Conservation (phyloP, 2,329 filamentous ascomycete genomes). For the Fusarium sp. region DNA sequence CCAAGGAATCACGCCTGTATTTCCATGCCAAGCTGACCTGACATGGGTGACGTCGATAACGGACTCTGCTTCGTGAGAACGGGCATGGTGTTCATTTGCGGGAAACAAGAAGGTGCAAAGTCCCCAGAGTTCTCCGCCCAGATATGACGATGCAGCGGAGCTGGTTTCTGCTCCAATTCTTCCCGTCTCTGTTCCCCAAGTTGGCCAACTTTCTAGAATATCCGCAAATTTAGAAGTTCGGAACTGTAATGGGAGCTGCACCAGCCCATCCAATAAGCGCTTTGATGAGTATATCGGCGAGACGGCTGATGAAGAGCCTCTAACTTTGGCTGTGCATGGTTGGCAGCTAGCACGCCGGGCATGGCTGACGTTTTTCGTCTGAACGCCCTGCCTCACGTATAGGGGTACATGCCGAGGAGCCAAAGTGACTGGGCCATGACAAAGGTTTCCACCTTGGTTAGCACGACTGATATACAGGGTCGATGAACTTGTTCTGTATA, state of each 20-base stretch:
- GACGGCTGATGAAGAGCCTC: slow-evolving; percentile 26
- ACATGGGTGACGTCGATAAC: slow-evolving; percentile 23
- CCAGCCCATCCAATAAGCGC: slow-evolving; percentile 17
- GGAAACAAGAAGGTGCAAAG: slow-evolving; percentile 5
- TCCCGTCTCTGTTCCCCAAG: slow-evolving; percentile 22
- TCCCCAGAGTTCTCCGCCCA: slow-evolving; percentile 35
- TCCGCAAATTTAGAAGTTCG: slow-evolving; percentile 24
- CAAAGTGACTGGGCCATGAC: background rate
- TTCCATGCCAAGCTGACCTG: slow-evolving; percentile 13
- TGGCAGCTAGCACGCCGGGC: slow-evolving; percentile 28
- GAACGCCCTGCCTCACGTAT: slow-evolving; percentile 27
- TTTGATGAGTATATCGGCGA: slow-evolving; percentile 27
- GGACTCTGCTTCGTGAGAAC: slow-evolving; percentile 7
- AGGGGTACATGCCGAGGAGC: slow-evolving; percentile 8
- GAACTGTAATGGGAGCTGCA: slow-evolving; percentile 39
- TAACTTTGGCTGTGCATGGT: slow-evolving; percentile 36
- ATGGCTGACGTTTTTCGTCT: slow-evolving; percentile 30
- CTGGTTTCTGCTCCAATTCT: slow-evolving; percentile 21
- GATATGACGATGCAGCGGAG: slow-evolving; percentile 4
- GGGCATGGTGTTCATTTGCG: slow-evolving; percentile 5
- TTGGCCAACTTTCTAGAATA: slow-evolving; percentile 15
- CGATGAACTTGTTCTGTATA: slow-evolving; percentile 10
- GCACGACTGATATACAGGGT: slow-evolving; percentile 4
- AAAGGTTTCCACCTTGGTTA: background rate
- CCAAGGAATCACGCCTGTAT: background rate